phyloP scores from a whole-genome alignment of 1,139 yeast species.

The Hyphopichia buzzinii region DNA sequence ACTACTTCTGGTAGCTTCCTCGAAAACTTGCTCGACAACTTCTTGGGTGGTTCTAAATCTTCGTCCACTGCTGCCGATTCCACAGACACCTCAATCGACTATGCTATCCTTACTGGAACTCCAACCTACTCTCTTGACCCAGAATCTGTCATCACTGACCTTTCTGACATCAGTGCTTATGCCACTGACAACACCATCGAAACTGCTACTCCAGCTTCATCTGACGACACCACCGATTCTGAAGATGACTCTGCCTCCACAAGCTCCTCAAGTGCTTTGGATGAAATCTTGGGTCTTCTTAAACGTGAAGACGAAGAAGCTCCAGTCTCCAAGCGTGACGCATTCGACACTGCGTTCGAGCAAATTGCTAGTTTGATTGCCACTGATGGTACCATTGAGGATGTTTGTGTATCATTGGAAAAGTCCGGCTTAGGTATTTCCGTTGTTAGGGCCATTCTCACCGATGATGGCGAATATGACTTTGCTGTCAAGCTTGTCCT shows the following conservation, averaged over 20 bases:
- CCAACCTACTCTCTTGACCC: background rate
- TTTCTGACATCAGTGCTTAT: background rate
- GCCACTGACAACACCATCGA: background rate
- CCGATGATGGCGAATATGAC: conserved; percentile 19
- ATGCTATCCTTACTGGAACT: background rate
- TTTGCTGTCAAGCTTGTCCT: conserved; percentile 20
- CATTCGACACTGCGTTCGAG: conserved; percentile 1
- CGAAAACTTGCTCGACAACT: background rate
- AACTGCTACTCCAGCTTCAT: background rate
- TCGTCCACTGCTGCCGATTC: background rate
- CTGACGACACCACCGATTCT: background rate
- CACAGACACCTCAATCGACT: background rate
- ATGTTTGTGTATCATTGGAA: conserved; percentile 22
- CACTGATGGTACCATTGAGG: conserved; percentile 16
- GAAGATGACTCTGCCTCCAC: background rate
- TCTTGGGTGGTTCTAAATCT: background rate
- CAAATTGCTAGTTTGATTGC: conserved; percentile 10
- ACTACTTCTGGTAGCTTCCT: background rate
- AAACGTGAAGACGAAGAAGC: conserved; percentile 2
- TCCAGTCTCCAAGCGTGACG: background rate
- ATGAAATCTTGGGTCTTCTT: background rate
- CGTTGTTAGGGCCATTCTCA: conserved; percentile 18
- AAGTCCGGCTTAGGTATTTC: conserved; percentile 31
- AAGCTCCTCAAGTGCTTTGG: background rate
- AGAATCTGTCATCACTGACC: background rate